Base-by-base conservation (phyloP, 768 basidiomycete species). In the Hygrophoropsis aurantiaca region DNA sequence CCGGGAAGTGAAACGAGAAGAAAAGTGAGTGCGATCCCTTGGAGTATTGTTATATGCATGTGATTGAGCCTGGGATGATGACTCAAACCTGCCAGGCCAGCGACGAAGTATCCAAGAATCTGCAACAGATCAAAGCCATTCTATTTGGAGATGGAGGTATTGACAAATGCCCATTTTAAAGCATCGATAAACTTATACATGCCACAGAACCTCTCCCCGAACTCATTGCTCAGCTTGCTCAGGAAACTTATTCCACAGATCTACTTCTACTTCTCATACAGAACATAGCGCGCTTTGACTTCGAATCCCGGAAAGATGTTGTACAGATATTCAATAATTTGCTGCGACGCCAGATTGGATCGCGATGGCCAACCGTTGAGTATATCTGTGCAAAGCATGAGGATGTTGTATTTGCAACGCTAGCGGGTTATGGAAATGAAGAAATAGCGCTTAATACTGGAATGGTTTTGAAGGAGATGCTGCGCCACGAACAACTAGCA, bases 371-470 rank as follows among this genome's bases (percentile, higher is more conserved):
- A n/a, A 98, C 97, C 0, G 94, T 98, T 40, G 97, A 99, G 56
- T 94, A 97, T 58, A 80, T 98, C 13, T 78, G 77, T 7, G 80
- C 80, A 30, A 87, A 89, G 58, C 84, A 79, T 8, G 86, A 84
- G 46, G 78, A 87, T 25, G 77, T 88, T 26, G 69, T 89, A 40
- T 97, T 97, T 61, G 84, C 90, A 2, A 81, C 93, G 7, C 76
- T 98, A 39, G 87, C 83, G 46, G 94, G 94, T 6, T 99, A 99
- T 62, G 85, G 86, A 70, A 94, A 97, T 58, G 91, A 97, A 64
- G 95, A 98, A 51, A 78, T 98, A 45, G 94, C 94, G 8, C 78
- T 99, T 49, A 99, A 99, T 58, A 97, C 95, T 0, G 95, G 97
- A 8, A 95, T 97, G 93, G 89, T 98, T 47, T 74, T 99, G 41